Conservation (phyloP, 2,329 filamentous ascomycete genomes). For the Monilinia laxa region DNA sequence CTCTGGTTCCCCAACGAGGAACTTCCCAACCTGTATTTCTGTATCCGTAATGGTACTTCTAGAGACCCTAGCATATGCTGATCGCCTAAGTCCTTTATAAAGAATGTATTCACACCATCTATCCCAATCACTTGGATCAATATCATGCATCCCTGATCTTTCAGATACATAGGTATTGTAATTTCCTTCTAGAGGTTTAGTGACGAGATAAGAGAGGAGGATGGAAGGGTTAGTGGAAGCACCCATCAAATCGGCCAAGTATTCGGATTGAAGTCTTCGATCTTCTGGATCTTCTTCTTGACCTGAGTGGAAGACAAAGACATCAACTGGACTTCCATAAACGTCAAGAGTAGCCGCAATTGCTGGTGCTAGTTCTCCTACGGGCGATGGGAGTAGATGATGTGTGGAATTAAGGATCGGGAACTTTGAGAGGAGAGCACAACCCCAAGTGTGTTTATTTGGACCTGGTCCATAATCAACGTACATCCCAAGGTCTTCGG, state of each 20-base stretch:
- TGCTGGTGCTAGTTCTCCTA: slow-evolving; percentile 90
- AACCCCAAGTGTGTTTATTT: slow-evolving; percentile 98
- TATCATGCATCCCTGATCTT: slow-evolving; percentile 88
- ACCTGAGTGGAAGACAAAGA: slow-evolving; percentile 98
- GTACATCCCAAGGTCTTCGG: slow-evolving; percentile 97
- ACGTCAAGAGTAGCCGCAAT: slow-evolving; percentile 96
- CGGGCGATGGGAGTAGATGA: slow-evolving; percentile 88
- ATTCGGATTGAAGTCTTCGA: slow-evolving; percentile 79
- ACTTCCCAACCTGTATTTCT: slow-evolving; percentile 94
- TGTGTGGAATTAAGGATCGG: slow-evolving; percentile 97
- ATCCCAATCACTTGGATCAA: slow-evolving; percentile 91
- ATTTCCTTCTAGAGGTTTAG: slow-evolving; percentile 85
- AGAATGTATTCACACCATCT: slow-evolving; percentile 99
- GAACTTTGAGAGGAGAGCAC: slow-evolving; percentile 91
- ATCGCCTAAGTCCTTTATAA: slow-evolving; percentile 82
- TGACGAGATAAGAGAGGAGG: slow-evolving; percentile 88
- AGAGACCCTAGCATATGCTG: slow-evolving; percentile 86
- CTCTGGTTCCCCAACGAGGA: slow-evolving; percentile 73
- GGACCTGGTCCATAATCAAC: slow-evolving; percentile 95
- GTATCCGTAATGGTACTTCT: slow-evolving; percentile 94
- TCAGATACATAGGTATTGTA: slow-evolving; percentile 95
- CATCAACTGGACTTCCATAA: slow-evolving; percentile 85
- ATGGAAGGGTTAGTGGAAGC: slow-evolving; percentile 76
- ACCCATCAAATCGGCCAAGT: slow-evolving; percentile 86
- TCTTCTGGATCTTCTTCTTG: slow-evolving; percentile 97